phyloP scores from a whole-genome alignment of 2,329 filamentous ascomycete genomes.

The Colletotrichum sp. region DNA sequence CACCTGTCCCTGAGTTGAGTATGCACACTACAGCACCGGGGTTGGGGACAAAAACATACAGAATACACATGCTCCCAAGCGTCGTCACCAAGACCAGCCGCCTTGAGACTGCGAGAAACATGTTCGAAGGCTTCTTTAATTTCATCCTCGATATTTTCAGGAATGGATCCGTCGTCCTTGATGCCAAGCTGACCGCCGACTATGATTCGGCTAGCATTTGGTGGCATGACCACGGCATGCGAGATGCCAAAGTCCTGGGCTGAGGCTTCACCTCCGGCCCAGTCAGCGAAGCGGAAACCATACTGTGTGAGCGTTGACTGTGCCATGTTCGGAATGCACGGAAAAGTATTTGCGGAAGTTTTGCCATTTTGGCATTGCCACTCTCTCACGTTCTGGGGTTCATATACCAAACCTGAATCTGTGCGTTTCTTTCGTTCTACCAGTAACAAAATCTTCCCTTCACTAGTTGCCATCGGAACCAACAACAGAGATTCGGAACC shows the following conservation, averaged over 20 bases:
- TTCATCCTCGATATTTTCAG: neutral
- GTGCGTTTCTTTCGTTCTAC: neutral
- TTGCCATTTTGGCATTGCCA: neutral
- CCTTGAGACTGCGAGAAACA: neutral
- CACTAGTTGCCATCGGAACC: neutral
- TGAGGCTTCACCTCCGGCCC: neutral
- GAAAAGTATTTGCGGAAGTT: neutral
- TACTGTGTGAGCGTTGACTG: neutral
- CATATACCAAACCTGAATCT: neutral
- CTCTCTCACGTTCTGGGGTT: neutral
- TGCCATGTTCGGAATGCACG: neutral
- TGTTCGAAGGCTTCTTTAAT: neutral
- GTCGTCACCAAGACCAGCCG: neutral
- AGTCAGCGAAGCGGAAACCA: neutral
- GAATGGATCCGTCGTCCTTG: neutral
- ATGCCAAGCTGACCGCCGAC: neutral
- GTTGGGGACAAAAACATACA: neutral
- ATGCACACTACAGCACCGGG: neutral
- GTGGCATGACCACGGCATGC: neutral
- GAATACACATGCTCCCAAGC: neutral
- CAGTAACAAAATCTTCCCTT: neutral
- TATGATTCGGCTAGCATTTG: neutral
- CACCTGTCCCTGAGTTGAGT: neutral
- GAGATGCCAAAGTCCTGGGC: neutral
- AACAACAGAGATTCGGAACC: neutral